phyloP scores from a whole-genome alignment of 2,329 filamentous ascomycete genomes.

The Ceratocystis alfenasii region DNA sequence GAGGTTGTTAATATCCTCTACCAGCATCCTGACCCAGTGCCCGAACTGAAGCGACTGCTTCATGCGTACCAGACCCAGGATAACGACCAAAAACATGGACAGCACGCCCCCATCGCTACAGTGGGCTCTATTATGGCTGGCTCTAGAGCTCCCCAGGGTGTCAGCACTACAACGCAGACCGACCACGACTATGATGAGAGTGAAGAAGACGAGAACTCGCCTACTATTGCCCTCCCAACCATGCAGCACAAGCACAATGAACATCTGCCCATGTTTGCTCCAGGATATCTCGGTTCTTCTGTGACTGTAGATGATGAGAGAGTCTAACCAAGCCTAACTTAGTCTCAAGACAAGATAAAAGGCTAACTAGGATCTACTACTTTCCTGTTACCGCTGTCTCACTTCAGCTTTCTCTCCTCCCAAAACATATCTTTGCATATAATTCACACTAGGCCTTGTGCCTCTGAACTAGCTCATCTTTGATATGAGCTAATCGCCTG shows the following conservation, averaged over 20 bases:
- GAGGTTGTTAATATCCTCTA: conserved; percentile 43
- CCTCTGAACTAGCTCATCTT: conserved; percentile 1
- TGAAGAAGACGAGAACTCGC: conserved; percentile 8
- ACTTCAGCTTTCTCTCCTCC: not conserved
- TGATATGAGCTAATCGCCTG: not conserved
- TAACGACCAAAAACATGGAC: not conserved
- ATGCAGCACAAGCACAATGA: conserved; percentile 1
- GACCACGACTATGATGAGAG: conserved; percentile 20
- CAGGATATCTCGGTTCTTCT: conserved; percentile 41
- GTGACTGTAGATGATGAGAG: conserved; percentile 39
- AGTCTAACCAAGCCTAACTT: not conserved
- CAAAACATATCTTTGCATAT: conserved; percentile 22
- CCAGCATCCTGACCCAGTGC: conserved; percentile 56
- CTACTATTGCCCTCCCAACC: not conserved
- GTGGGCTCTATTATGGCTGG: conserved; percentile 24
- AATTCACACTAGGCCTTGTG: not conserved
- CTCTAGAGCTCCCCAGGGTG: not conserved
- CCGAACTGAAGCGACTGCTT: conserved; percentile 56
- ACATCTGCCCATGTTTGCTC: conserved; percentile 30
- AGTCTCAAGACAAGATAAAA: not conserved
- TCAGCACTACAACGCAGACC: conserved; percentile 35
- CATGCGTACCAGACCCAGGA: conserved; percentile 44
- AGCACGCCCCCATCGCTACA: conserved; percentile 11
- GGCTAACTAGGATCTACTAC: not conserved
- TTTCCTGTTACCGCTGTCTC: not conserved